Base-by-base conservation (phyloP, 163 green algal genomes). In the Botryococcus braunii region DNA sequence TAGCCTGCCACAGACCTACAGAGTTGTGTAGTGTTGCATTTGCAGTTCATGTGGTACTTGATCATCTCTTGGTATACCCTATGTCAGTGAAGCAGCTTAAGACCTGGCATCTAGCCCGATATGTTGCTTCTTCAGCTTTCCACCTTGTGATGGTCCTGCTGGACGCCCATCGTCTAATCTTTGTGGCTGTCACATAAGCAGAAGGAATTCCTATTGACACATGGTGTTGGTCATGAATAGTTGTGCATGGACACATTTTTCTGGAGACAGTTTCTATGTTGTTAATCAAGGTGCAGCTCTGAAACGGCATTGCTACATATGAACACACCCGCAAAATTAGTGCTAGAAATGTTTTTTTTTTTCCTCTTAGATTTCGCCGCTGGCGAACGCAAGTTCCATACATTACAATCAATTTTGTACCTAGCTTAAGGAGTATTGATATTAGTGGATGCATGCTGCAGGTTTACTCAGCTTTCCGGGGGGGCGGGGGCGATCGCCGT, bases 381-480 rank as follows among this genome's bases (percentile, higher is more conserved):
- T 27, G 46, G 46, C 13, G 46, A n/a, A 13, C 21, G 46, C 13
- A 55, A 27, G 46, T 55, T 13, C 46, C 21, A 21, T 13, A 21
- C 21, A 21, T 27, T 55, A 21, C 46, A 55, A 21, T 55, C 46
- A 55, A 55, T 27, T 55, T 55, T 55, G 21, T 55, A 13, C 46
- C 21, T 55, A 55, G 17, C 13, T 27, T 21, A 55, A 13, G 21
- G 17, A 55, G 13, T 13, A 21, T 27, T 55, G 46, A 13, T 55
- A 21, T 27, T 13, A 21, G 46, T 55, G 13, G 46, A 55, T 55
- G 46, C 46, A 13, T 49, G 34, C 6, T 65, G 40, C 70, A 76
- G 70, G 65, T 82, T 35, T 87, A 87, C 66, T 47, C 31, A 11
- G 40, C 61, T 38, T 87, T 87, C 73, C 62, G 81, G 36, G 76